These are phyloP conservation scores for Hagleromyces aurorensis DNA, from an alignment of 805 yeast species.

Conservation along the genomic window DNA sequence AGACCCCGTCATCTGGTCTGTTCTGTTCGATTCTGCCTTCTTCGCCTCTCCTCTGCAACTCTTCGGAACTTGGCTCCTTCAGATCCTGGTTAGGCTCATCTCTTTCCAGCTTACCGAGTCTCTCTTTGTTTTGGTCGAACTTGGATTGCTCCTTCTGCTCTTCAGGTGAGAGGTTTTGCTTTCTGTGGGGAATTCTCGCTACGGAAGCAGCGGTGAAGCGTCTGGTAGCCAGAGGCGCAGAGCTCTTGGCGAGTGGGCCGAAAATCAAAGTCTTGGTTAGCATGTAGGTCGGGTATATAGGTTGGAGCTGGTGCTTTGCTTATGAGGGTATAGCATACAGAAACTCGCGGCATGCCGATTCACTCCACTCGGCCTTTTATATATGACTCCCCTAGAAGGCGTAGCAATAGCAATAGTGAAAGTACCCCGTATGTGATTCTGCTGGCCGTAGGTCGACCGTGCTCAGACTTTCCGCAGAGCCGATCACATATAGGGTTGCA, in stretches of 20 bases:
- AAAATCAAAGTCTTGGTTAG: not conserved
- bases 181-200: conserved; percentile 11
- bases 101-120: conserved; percentile 24
- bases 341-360: too few relatives aligned
- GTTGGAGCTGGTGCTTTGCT: too few relatives aligned
- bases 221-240: not conserved
- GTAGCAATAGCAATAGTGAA: too few relatives aligned
- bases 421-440: too few relatives aligned
- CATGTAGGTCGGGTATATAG: too few relatives aligned
- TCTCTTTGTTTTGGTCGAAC: conserved; percentile 24
- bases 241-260: conserved; percentile 1
- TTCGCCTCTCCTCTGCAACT: conserved; percentile 25
- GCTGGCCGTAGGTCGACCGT: too few relatives aligned
- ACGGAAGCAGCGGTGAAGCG: conserved; percentile 5
- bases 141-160: conserved; percentile 20
- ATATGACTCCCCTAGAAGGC: too few relatives aligned
- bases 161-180: conserved; percentile 13
- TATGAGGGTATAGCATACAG: too few relatives aligned
- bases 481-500: too few relatives aligned
- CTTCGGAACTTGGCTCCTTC: conserved; percentile 18
- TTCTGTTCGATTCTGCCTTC: conserved; percentile 30
- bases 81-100: conserved; percentile 7
- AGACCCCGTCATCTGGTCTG: conserved; percentile 32
- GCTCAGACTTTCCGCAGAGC: too few relatives aligned
- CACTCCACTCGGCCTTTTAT: too few relatives aligned